Evolutionary conservation across 306 rosid species (phyloP).

Genomic region (Lablab purpureus): DNA sequence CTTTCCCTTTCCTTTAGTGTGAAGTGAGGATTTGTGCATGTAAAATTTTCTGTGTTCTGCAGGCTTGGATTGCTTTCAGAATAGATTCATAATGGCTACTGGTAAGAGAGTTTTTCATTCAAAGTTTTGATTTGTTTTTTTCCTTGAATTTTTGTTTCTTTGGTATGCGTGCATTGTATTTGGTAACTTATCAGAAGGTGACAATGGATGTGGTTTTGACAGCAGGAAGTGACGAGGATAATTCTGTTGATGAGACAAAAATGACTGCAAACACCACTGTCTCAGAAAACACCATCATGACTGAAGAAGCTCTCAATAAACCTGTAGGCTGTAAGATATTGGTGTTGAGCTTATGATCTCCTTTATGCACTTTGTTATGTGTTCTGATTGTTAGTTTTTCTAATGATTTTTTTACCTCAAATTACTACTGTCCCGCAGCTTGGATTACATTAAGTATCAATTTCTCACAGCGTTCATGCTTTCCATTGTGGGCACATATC

Average conservation of each 20-base stretch:
- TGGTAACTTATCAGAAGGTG: background rate
- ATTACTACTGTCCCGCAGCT: too few species aligned
- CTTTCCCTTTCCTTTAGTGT: background rate
- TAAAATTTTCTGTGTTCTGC: constrained; percentile 5
- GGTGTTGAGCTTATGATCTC: background rate
- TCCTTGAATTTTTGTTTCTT: constrained; percentile 6
- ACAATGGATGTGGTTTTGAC: constrained; percentile 41
- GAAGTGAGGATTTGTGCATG: background rate
- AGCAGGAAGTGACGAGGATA: background rate
- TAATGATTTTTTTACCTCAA: too few species aligned
- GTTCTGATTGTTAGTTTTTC: too few species aligned
- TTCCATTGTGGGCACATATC: too few species aligned
- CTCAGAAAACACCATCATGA: background rate
- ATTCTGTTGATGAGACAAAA: constrained; percentile 10
- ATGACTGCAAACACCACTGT: background rate
- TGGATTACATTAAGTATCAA: background rate
- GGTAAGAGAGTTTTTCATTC: background rate
- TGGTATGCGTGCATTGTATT: constrained; percentile 20
- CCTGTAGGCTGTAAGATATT: constrained; percentile 35
- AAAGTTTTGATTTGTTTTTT: background rate
- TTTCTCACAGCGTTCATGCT: background rate
- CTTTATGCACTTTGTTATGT: constrained; percentile 2
- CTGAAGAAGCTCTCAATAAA: constrained; percentile 24
- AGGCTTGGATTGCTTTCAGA: background rate
- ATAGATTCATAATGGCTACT: constrained; percentile 4